Percentiles rank a stretch among this genome's conserved stretches.
These are phyloP conservation scores for Magnaporthiopsis rhizophila DNA, from an alignment of 2,329 filamentous ascomycete species.

Conservation along the genomic window DNA sequence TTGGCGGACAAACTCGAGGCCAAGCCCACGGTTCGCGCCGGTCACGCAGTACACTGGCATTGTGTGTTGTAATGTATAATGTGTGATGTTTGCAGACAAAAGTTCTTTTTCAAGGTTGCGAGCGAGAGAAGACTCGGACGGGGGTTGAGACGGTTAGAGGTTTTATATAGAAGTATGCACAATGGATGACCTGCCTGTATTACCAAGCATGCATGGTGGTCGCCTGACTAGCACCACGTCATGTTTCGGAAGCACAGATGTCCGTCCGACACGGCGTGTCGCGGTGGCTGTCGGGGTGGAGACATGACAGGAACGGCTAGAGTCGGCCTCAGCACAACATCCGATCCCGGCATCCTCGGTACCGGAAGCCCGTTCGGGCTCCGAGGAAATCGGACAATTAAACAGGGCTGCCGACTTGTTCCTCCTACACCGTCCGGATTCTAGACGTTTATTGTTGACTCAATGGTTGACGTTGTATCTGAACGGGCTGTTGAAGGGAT, in stretches of 20 bases:
- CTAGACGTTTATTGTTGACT: no score
- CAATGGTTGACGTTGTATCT: no score
- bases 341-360: not conserved
- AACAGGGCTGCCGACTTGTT: not conserved
- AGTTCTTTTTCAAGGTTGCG: not conserved
- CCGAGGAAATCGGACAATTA: not conserved
- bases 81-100: not conserved
- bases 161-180: not conserved
- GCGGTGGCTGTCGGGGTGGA: not conserved
- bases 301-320: not conserved
- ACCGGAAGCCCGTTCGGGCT: not conserved
- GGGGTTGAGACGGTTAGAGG: not conserved
- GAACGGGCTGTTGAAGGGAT: no score
- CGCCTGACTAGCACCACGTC: not conserved
- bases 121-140: not conserved
- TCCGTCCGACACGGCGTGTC: not conserved
- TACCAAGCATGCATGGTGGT: not conserved
- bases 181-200: not conserved
- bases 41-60: conserved; percentile 25
- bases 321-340: not conserved
- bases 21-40: conserved; percentile 23
- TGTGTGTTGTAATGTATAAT: not conserved
- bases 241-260: not conserved
- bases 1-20: conserved; percentile 24
- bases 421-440: not conserved